Evolutionary conservation across 148 eudicot genomes (phyloP), one percentile per base, ranked within the genome.

Genomic region (Persicaria maculosa): DNA sequence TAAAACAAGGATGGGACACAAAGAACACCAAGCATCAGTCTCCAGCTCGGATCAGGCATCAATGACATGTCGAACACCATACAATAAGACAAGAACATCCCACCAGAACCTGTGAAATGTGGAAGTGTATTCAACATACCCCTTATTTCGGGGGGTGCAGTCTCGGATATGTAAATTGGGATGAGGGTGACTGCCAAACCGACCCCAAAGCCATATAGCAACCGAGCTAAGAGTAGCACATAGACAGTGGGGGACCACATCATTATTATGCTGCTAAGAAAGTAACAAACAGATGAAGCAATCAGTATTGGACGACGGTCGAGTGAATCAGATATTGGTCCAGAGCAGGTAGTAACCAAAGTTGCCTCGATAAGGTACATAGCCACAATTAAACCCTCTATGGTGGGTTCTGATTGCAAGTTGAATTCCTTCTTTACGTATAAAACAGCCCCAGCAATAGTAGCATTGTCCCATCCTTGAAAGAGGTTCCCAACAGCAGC

Each of bases 401-500:
- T 74, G 4, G 86, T 80, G 25, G 94, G 87, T 50, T 79, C 73
- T 45, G 73, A 48, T 71, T 87, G 86, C 88, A 86, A 85, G 64
- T 80, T 50, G 77, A 87, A 84, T 50, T 90, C 94, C 52, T 80
- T 81, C 84, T 87, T 90, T n/a, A 90, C 84, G 71, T 90, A 86
- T 9, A 87, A 61, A 74, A 90, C 83, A 74, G 87, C 85, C n/a
- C 91, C 87, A 55, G 90, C 88, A 61, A 89, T 85, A 65, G 90
- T 84, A 68, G 93, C 90, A 79, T 86, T 88, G 78, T 88, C 90
- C 90, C 92, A 88, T 72, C 92, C 92, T 81, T 83, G 88, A 54
- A 88, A 76, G 16, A 88, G 70, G 80, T 88, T 83, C 3, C 92
- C 92, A 54, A 88, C 80, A n/a, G 90, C 81, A 20, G 88, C 92